These are phyloP conservation scores for Fremontodendron californicum DNA, from an alignment of 345 rosid species.

Conservation along the genomic window DNA sequence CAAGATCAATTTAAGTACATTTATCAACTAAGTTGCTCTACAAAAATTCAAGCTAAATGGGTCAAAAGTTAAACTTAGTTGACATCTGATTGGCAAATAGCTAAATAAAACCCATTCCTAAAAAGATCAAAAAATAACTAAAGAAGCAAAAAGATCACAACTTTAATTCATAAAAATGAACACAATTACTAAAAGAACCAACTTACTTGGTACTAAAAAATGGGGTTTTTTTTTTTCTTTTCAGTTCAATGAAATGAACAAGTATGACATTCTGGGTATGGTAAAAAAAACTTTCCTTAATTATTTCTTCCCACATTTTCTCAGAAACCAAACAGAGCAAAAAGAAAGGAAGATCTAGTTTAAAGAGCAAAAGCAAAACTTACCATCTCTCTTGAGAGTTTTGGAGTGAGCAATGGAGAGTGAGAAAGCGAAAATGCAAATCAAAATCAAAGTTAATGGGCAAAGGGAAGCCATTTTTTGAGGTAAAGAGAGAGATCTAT, in stretches of 20 bases:
- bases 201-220: not conserved
- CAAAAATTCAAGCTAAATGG: not conserved
- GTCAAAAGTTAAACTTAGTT: not conserved
- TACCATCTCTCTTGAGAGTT: constrained; percentile 69
- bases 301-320: not conserved
- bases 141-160: not conserved
- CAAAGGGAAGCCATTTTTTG: constrained; percentile 14
- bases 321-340: not conserved
- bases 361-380: not conserved
- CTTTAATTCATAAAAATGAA: not conserved
- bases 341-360: not conserved
- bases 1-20: not conserved
- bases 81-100: not conserved
- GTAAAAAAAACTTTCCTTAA: not conserved
- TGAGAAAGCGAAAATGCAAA: constrained; percentile 35
- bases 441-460: constrained; percentile 11
- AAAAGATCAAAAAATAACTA: not conserved
- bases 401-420: constrained; percentile 39
- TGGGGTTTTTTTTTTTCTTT: not conserved
- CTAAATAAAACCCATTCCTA: not conserved
- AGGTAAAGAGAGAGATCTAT: constrained; percentile 8
- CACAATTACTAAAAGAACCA: not conserved
- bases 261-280: not conserved
- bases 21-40: not conserved
- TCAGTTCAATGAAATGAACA: not conserved